Percentiles rank a stretch among this genome's conserved stretches.
These are phyloP conservation scores for Paramecium pentaurelia DNA, from an alignment of 73 alveolate genomes.

Conservation along the genomic window DNA sequence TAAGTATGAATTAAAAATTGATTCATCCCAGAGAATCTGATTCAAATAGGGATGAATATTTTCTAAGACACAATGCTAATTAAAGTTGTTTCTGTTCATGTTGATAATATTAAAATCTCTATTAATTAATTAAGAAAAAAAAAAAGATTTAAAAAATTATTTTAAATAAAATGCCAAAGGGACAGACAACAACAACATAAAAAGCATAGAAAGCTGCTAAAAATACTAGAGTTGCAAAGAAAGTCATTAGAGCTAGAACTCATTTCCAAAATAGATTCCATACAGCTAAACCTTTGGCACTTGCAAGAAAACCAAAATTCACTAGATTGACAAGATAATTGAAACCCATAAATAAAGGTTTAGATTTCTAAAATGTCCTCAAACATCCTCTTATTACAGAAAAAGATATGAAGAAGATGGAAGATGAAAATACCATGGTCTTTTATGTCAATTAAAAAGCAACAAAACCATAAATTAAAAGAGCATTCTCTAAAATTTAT, in stretches of 20 bases:
- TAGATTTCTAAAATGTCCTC: slow-evolving; percentile 72
- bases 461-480: slow-evolving; percentile 80
- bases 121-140: background rate
- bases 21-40: background rate
- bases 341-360: slow-evolving; percentile 15
- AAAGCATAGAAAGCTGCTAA: slow-evolving; percentile 24
- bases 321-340: slow-evolving; percentile 23
- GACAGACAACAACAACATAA: slow-evolving; percentile 22
- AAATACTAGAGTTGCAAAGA: slow-evolving; percentile 3
- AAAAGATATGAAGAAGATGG: slow-evolving; percentile 81
- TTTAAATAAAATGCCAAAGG: slow-evolving; percentile 27
- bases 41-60: background rate
- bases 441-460: slow-evolving; percentile 74
- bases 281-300: slow-evolving; percentile 4
- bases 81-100: background rate
- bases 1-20: background rate
- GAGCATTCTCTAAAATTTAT: slow-evolving; percentile 73
- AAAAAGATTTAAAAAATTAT: background rate
- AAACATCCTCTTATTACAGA: slow-evolving; percentile 82
- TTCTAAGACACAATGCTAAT: background rate
- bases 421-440: slow-evolving; percentile 86
- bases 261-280: slow-evolving; percentile 48
- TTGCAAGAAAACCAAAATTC: slow-evolving; percentile 21
- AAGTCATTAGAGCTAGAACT: background rate
- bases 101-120: background rate